Evolutionary conservation across 331 rosid genomes (phyloP), one percentile per base, ranked within the genome.

Genomic region (Pyrus hybrid): DNA sequence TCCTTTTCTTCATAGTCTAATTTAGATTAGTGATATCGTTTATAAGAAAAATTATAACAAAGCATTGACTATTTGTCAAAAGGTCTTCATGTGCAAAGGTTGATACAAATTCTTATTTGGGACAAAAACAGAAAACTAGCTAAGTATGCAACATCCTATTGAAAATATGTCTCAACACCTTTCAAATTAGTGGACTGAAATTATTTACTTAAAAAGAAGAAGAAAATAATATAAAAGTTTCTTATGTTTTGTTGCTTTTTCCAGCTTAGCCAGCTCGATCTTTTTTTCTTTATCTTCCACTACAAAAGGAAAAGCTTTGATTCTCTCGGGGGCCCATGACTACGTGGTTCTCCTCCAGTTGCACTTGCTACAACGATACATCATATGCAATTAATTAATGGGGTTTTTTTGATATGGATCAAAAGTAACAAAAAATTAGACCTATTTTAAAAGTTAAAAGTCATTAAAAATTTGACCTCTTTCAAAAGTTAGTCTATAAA

Each of bases 271-370:
- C 9, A 35, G 35, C 57, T 37, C 20, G 7, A 4, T 21, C 56
- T 17, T 41, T 16, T 65, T 30, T 62, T 45, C 76, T 82, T 82
- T 73, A 21, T 54, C 57, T 78, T 63, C 78, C 89, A 76, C 78
- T 79, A 51, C 22, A 49, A 72, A 70, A 69, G 57, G 28, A 43
- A 80, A 58, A 70, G 51, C n/a, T 71, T 78, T 75, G 73, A 81
- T 81, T 77, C 80, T 57, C 80, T 57, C 62, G 51, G 73, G 81
- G 84, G 70, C 86, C 81, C 83, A 45, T 61, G 43, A 21, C 69
- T 49, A 35, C 74, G 43, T 81, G 81, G 77, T 72, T 78, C 68
- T 56, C 75, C 60, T 23, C 63, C 9, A 57, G 26, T 72, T 80
- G 80, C 61, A 75, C 25, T 32, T 72, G 79, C 67, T 66, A 74